A percentile compares a stretch with the other conserved stretches of the same genome.
phyloP scores from a whole-genome alignment of 2,329 filamentous ascomycete genomes.

The Parastagonospora avenae region DNA sequence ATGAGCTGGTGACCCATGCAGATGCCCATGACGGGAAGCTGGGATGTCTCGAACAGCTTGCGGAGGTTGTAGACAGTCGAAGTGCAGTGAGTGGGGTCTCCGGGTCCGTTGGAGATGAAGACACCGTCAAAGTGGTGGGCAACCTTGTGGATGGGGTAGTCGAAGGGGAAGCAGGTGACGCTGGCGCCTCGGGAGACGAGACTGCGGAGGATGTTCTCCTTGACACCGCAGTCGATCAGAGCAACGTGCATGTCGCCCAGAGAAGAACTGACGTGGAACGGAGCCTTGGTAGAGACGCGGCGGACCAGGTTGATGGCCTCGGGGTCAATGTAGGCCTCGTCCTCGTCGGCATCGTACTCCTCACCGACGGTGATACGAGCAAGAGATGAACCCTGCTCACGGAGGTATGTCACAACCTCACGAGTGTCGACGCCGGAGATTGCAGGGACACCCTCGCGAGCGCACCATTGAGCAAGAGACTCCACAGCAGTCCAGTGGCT shows the following conservation, averaged over 20 bases:
- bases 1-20: constrained; percentile 97
- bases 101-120: constrained; percentile 98
- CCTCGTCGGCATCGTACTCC: constrained; percentile 97
- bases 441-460: constrained; percentile 91
- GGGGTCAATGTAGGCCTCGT: constrained; percentile 93
- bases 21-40: constrained; percentile 95
- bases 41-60: constrained; percentile 87
- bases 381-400: constrained; percentile 95
- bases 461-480: constrained; percentile 91
- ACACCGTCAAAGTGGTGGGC: constrained; percentile 97
- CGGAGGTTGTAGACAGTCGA: constrained; percentile 91
- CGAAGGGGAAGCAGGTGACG: constrained; percentile 92
- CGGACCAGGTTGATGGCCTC: constrained; percentile 96
- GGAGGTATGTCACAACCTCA: constrained; percentile 92
- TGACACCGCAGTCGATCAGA: constrained; percentile 96
- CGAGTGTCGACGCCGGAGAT: constrained; percentile 97
- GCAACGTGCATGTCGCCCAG: constrained; percentile 88
- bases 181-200: constrained; percentile 89
- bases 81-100: constrained; percentile 96
- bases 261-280: constrained; percentile 89
- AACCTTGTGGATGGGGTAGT: constrained; percentile 98
- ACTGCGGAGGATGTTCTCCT: constrained; percentile 98
- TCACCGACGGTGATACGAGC: constrained; percentile 94
- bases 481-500: constrained; percentile 99
- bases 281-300: constrained; percentile 96